phyloP scores from a whole-genome alignment of 2,329 filamentous ascomycete genomes.

The Truncatella angustata region DNA sequence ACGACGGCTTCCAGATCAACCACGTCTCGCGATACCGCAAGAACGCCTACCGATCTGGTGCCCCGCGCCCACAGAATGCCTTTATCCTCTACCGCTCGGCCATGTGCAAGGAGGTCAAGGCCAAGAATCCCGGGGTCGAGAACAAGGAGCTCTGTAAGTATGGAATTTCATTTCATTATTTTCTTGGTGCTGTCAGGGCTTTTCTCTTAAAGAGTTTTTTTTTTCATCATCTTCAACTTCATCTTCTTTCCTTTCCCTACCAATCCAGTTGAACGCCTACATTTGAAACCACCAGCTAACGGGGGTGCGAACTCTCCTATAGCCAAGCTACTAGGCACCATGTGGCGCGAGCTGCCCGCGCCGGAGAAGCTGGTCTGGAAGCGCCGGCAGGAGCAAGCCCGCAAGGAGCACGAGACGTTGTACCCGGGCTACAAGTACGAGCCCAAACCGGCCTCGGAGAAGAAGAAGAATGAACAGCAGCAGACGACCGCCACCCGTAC shows the following conservation, averaged over 20 bases:
- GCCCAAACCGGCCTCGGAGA: not conserved
- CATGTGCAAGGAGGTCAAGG: not conserved
- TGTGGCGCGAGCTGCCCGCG: not conserved
- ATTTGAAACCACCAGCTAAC: too few species aligned
- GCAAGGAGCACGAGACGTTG: not conserved
- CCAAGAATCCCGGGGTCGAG: not conserved
- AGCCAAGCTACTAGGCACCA: constrained; percentile 6
- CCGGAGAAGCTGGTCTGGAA: not conserved
- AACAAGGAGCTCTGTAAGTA: constrained; percentile 7
- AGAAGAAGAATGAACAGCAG: constrained; percentile 1
- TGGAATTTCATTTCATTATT: too few species aligned
- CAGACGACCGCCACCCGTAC: not conserved
- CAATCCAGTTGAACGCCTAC: not conserved
- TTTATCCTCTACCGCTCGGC: constrained; percentile 1
- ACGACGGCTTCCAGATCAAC: constrained; percentile 3
- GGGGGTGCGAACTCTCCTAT: too few species aligned
- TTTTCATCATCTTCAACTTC: too few species aligned
- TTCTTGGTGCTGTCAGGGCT: too few species aligned
- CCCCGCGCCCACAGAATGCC: constrained; percentile 4
- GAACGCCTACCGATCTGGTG: not conserved
- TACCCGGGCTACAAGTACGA: not conserved
- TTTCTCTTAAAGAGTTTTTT: too few species aligned
- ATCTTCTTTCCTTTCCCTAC: not conserved
- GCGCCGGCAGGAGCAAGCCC: not conserved
- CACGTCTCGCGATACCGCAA: constrained; percentile 6